Base-by-base conservation (phyloP, 2,329 filamentous ascomycete genomes). In the Apiospora arundinis region DNA sequence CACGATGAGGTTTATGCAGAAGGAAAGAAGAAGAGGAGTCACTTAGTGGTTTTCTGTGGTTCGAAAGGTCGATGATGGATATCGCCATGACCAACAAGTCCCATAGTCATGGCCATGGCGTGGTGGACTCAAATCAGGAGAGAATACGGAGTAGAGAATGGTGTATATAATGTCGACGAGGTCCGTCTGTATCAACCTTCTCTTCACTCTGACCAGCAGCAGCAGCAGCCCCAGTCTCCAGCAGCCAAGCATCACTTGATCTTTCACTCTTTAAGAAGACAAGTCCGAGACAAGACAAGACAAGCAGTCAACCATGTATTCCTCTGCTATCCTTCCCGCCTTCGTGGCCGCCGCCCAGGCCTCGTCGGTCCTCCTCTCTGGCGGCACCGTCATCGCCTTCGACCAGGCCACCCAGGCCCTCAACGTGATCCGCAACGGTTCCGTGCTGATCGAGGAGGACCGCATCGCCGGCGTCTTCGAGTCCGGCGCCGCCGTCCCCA, bases 371-470 rank as follows among this genome's bases (percentile, higher is more conserved):
- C 76, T 79, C 67, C 75, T 79, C 0, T 77, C 77, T 1, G 76
- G 76, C 28, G 78, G 77, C n/a, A 78, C 66, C 44, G 77, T 79
- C 69, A 78, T 79, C 66, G 74, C 77, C 11, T 79, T 76, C 21
- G 74, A 78, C 45, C 74, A 75, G 32, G 70, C 72, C n/a, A 74
- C 67, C 23, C 72, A 77, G n/a, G 71, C 73, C 4, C 73, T 82
- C 44, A 60, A 75, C 21, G 75, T 79, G 11, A 75, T 78, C 63
- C 76, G 77, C 9, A 71, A 78, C 68, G 78, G 78, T 46, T 79
- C 81, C 0, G 65, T 83, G 16, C 76, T 83, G 6, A 74, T 83
- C 3, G 78, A 77, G 5, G 75, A 77, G 16, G 81, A 83, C 72
- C 74, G 73, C 4, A 82, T 84, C 60, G 74, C 76, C 0, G 76